Evolutionary conservation across 441 rosid species (phyloP).

Genomic region (Populus hybrid): DNA sequence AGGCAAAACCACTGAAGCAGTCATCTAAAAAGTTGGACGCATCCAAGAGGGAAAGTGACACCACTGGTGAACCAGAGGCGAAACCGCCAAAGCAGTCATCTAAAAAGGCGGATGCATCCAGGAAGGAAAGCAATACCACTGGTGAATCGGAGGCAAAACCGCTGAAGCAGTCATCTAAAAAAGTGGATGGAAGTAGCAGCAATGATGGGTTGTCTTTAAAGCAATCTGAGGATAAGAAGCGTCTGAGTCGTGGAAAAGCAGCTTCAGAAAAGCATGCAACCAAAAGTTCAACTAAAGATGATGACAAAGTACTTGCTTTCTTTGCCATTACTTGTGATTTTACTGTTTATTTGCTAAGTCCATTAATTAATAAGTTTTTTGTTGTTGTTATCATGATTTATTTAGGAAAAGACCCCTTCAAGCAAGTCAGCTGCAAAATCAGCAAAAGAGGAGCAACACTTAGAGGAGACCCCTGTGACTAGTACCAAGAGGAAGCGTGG

Average conservation of each 20-base stretch:
- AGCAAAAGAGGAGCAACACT: conserved; percentile 41
- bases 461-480: conserved; percentile 59
- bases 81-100: conserved; percentile 43
- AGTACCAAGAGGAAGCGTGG: conserved; percentile 61
- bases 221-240: conserved; percentile 54
- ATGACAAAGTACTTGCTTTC: conserved; percentile 41
- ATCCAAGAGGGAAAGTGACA: conserved; percentile 48
- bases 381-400: conserved; percentile 17
- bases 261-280: conserved; percentile 37
- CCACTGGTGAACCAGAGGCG: conserved; percentile 46
- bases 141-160: conserved; percentile 56
- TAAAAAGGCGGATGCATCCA: conserved; percentile 53
- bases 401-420: conserved; percentile 58
- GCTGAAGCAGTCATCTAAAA: conserved; percentile 51
- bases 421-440: conserved; percentile 48
- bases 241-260: conserved; percentile 48
- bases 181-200: conserved; percentile 34
- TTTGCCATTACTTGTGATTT: conserved; percentile 13
- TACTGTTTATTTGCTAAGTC: conserved; percentile 12
- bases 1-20: conserved; percentile 49
- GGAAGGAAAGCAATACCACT: conserved; percentile 42
- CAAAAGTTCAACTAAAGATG: conserved; percentile 49
- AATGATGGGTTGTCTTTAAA: conserved; percentile 48
- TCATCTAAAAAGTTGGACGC: conserved; percentile 50
- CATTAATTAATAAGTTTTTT: neutral